A percentile compares a stretch with the other conserved stretches of the same genome.
These are phyloP conservation scores for Cryptosporidium ubiquitum DNA, from an alignment of 169 alveolate species.

Conservation along the genomic window DNA sequence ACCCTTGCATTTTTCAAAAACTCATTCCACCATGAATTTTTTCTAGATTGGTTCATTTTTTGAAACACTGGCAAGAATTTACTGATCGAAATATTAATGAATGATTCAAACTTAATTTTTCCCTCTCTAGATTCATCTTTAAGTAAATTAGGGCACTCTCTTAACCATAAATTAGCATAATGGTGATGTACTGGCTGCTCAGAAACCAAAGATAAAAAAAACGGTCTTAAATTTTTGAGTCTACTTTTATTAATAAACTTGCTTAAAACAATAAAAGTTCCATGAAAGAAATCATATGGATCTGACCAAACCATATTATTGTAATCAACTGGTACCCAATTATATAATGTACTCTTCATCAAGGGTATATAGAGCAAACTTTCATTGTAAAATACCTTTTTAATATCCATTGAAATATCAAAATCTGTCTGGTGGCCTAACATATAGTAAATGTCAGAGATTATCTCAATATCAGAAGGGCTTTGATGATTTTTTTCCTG, in stretches of 20 bases:
- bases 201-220: slow-evolving; percentile 34
- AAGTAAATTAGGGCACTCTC: slow-evolving; percentile 49
- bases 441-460: slow-evolving; percentile 26
- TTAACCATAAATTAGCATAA: slow-evolving; percentile 60
- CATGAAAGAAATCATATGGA: slow-evolving; percentile 69
- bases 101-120: slow-evolving; percentile 30
- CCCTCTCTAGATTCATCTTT: slow-evolving; percentile 43
- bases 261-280: slow-evolving; percentile 33
- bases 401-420: slow-evolving; percentile 43
- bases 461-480: slow-evolving; percentile 20
- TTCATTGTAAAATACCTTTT: slow-evolving; percentile 22
- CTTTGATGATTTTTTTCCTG: neutral
- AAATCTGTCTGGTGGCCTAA: slow-evolving; percentile 52
- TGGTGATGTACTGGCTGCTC: slow-evolving; percentile 62
- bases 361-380: slow-evolving; percentile 43
- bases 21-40: slow-evolving; percentile 39
- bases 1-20: slow-evolving; percentile 11
- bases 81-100: slow-evolving; percentile 26
- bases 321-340: slow-evolving; percentile 57
- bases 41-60: neutral
- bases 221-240: slow-evolving; percentile 15
- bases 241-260: slow-evolving; percentile 29
- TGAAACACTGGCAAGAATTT: slow-evolving; percentile 6
- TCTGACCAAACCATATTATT: slow-evolving; percentile 65
- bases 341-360: slow-evolving; percentile 49